Base-by-base conservation (phyloP, 805 yeast species). In the Blastobotrys attinorum region DNA sequence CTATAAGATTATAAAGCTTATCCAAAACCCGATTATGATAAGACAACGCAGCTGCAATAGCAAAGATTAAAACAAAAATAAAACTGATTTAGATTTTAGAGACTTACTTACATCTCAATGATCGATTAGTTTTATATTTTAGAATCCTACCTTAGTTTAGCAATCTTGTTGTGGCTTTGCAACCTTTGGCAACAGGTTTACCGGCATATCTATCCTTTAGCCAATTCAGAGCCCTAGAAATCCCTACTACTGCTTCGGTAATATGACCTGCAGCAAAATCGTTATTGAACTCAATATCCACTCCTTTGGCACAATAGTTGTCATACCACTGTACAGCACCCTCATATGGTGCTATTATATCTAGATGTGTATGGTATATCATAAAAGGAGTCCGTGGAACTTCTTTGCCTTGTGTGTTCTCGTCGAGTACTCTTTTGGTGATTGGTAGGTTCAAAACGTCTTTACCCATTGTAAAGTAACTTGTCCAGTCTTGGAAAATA, bases 291-390 rank as follows among this genome's bases (percentile, higher is more conserved):
- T 41, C 35, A 13, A 41, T 25, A 6, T 16, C 21, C 3, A 33
- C 44, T 6, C 44, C 44, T 20, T 33, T 20, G 18, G 22, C 22
- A 17, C 44, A 41, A 23, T 21, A 41, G 2, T 22, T 13, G 3
- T 34, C 13, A 33, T 34, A 33, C 2, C 18, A 16, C 2, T 15
- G 10, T 4, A 23, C 31, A 3, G 18, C 39, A 17, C 10, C 23
- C 2, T 8, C n/a, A 18, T 23, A 15, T 13, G 38, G 35, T 5
- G 54, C 51, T 3, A 53, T 46, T 22, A 46, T 52, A 42, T 61
- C 65, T 16, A 43, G 37, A 23, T 41, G 39, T 13, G 58, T 57
- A 27, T 57, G 60, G 49, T 58, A 59, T 11, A 59, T 46, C 41
- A 44, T 51, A 40, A 58, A 3, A 2, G 54, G 56, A 5, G 44